Conservation (phyloP, 1,284 basidiomycete genomes). For the Chondrostereum purpureum region DNA sequence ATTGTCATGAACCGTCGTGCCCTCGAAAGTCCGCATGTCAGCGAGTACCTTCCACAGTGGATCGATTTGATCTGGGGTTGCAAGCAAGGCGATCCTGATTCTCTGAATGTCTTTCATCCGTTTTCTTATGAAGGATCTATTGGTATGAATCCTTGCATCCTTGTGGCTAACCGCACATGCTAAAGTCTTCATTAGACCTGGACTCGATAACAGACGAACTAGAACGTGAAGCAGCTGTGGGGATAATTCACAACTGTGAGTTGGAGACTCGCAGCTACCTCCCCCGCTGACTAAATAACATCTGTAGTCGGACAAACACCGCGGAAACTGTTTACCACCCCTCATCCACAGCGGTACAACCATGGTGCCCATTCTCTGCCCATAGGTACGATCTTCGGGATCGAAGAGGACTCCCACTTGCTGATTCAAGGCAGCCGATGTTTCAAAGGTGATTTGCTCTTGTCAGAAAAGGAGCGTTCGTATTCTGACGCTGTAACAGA, state of each 20-base stretch:
- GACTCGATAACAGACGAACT: conserved; percentile 81
- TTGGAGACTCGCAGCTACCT: too few species aligned
- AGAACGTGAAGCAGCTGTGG: conserved; percentile 87
- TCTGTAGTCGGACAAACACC: conserved; percentile 92
- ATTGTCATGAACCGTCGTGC: conserved; percentile 82
- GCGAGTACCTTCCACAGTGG: conserved; percentile 82
- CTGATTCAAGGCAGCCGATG: conserved; percentile 52
- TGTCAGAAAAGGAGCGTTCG: conserved; percentile 18
- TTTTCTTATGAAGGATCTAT: conserved; percentile 92
- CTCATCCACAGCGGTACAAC: conserved; percentile 75
- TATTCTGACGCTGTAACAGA: conserved; percentile 31
- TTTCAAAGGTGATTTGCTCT: conserved; percentile 43
- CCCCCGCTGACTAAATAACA: background rate
- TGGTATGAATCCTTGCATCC: conserved; percentile 40
- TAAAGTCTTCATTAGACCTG: conserved; percentile 51
- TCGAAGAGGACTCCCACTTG: conserved; percentile 72
- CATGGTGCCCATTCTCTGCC: conserved; percentile 68
- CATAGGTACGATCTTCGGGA: conserved; percentile 62
- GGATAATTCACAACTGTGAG: conserved; percentile 92
- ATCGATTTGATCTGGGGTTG: conserved; percentile 90
- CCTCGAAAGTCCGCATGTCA: conserved; percentile 86
- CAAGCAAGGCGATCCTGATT: conserved; percentile 77
- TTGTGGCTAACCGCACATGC: conserved; percentile 1
- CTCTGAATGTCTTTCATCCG: conserved; percentile 89
- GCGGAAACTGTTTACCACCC: conserved; percentile 76